Evolutionary conservation across 2,329 filamentous ascomycete genomes (phyloP), one percentile per base, ranked within the genome.

Genomic region (Botrytis medusae): DNA sequence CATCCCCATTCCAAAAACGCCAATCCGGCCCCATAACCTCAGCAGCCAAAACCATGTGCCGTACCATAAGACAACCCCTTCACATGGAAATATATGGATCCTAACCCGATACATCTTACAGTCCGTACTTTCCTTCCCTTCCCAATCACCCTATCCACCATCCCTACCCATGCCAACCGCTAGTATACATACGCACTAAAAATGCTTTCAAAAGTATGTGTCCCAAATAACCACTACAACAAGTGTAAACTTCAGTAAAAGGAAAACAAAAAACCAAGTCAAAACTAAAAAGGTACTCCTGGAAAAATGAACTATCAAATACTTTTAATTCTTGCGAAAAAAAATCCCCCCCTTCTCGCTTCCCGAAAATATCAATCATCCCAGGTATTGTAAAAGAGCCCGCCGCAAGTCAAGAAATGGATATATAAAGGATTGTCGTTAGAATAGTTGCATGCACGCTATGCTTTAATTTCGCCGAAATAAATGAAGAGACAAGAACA

Each of bases 381-480:
- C 42, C 29, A 69, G 60, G 51, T 61, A 51, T 60, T 70, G 29
- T 70, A 46, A 62, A 70, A 44, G 25, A 34, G 34, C 22, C 40
- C 25, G 25, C 42, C 51, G 61, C 60, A 42, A 69, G 54, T 34
- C 54, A 72, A 69, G 62, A 72, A 72, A 72, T 72, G 71, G 40
- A 69, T 69, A 72, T 72, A 69, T 72, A 69, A 72, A 69, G 32
- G 71, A 72, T 67, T 7, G 71, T 57, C 71, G 29, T 44, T 51
- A 44, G 48, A 22, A 37, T 37, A 57, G 40, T 69, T 62, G 69
- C 34, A 71, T 59, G 71, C 51, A 61, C 51, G 48, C 61, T 72
- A 64, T 65, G 48, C 48, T 57, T 25, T 40, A n/a, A 51, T 54
- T 34, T 59, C 46, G 51, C 71, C 48, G 34, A 60, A 40, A 68